Evolutionary conservation across 768 basidiomycete species (phyloP).

Genomic region (Ramaria rubella): DNA sequence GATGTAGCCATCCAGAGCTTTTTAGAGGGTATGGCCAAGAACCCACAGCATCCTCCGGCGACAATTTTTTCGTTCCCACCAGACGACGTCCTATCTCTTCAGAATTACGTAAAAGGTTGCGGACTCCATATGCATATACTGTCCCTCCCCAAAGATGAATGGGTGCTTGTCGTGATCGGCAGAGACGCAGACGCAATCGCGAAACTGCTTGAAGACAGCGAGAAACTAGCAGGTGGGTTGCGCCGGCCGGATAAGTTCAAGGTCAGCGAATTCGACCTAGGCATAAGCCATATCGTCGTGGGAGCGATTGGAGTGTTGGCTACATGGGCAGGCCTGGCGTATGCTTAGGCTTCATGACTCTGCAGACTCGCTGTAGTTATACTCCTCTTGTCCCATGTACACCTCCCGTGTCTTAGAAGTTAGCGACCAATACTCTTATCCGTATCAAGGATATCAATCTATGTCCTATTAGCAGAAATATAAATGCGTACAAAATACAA

Average conservation of each 20-base stretch:
- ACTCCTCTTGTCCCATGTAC: neutral
- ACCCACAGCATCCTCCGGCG: neutral
- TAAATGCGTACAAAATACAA: neutral
- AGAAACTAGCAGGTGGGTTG: neutral
- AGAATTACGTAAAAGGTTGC: neutral
- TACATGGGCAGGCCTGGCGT: constrained; percentile 2
- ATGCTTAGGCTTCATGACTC: neutral
- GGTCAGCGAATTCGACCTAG: neutral
- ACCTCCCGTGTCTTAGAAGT: neutral
- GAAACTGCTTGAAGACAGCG: constrained; percentile 1
- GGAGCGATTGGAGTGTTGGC: neutral
- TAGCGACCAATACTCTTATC: too few relatives aligned
- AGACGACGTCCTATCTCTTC: neutral
- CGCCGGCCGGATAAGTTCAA: neutral
- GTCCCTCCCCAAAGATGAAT: neutral
- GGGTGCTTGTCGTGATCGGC: neutral
- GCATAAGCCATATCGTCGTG: neutral
- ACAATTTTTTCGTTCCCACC: neutral
- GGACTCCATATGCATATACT: neutral
- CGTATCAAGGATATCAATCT: too few relatives aligned
- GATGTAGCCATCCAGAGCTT: neutral
- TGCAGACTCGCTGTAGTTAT: neutral
- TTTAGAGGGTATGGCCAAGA: neutral
- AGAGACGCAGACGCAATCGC: neutral
- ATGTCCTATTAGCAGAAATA: too few relatives aligned